Percentiles rank a stretch among this genome's conserved stretches.
phyloP scores from a whole-genome alignment of 495 filamentous ascomycete species.

The Chaetomium fimeti region DNA sequence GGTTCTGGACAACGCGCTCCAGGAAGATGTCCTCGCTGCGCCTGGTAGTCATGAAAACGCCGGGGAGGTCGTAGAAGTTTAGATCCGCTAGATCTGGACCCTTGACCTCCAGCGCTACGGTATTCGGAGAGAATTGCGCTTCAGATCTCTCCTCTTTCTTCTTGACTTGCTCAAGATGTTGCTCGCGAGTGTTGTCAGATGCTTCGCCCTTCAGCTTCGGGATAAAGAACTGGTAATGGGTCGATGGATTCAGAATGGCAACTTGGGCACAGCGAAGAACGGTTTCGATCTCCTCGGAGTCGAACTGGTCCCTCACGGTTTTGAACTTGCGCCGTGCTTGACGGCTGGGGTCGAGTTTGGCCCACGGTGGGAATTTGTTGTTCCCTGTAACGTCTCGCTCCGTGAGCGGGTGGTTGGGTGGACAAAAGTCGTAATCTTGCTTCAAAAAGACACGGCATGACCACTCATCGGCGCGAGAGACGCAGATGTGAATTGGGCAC shows the following conservation, averaged over 20 bases:
- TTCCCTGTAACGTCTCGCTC: slow-evolving; percentile 40
- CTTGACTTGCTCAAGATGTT: slow-evolving; percentile 30
- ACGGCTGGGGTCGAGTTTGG: slow-evolving; percentile 21
- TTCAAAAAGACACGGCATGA: slow-evolving; percentile 62
- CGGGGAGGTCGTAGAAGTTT: slow-evolving; percentile 79
- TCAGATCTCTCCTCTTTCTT: slow-evolving; percentile 40
- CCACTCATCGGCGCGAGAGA: slow-evolving; percentile 59
- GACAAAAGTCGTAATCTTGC: slow-evolving; percentile 53
- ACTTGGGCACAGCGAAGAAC: slow-evolving; percentile 67
- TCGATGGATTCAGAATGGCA: slow-evolving; percentile 64
- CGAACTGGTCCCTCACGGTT: slow-evolving; percentile 40
- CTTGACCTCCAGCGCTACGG: slow-evolving; percentile 69
- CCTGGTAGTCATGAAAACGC: slow-evolving; percentile 67
- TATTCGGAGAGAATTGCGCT: slow-evolving; percentile 74
- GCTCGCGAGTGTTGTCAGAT: slow-evolving; percentile 35
- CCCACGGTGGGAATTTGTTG: slow-evolving; percentile 51
- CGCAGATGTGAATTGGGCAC: slow-evolving; percentile 73
- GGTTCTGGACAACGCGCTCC: slow-evolving; percentile 62
- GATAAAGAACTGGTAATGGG: slow-evolving; percentile 46
- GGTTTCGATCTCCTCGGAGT: slow-evolving; percentile 53
- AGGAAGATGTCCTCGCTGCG: slow-evolving; percentile 62
- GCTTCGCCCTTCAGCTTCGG: slow-evolving; percentile 40
- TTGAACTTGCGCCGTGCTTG: slow-evolving; percentile 44
- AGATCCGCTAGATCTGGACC: slow-evolving; percentile 66
- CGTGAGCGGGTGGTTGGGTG: slow-evolving; percentile 31